phyloP scores from a whole-genome alignment of 208 protist species.

The Trypanosoma boissoni region DNA sequence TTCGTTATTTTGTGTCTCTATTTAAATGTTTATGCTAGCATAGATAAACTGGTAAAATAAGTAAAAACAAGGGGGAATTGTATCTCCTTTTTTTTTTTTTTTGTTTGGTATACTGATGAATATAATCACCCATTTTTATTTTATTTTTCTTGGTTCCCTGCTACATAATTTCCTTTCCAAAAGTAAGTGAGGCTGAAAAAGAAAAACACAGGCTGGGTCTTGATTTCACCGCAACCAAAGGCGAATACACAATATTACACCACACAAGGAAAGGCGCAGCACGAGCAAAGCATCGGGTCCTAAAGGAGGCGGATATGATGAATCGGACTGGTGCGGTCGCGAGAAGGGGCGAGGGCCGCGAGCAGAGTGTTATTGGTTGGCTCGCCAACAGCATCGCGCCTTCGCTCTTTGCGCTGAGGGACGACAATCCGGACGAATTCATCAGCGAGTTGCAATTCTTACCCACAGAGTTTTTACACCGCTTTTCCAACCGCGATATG shows the following conservation, averaged over 20 bases:
- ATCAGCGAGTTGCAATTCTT: slow-evolving; percentile 15
- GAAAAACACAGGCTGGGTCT: no score
- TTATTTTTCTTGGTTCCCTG: background rate
- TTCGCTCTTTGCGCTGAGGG: background rate
- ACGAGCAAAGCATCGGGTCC: no score
- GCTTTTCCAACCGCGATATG: background rate
- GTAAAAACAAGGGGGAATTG: slow-evolving; percentile 3
- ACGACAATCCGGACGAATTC: slow-evolving; percentile 14
- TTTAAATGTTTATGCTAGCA: no score
- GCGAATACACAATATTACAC: no score
- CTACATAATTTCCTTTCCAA: no score
- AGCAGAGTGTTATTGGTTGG: slow-evolving; percentile 11
- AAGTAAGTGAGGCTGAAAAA: no score
- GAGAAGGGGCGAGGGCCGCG: background rate
- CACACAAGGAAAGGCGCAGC: no score
- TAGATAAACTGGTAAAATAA: no score
- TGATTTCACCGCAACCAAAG: no score
- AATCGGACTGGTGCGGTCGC: no score
- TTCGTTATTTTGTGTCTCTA: no score
- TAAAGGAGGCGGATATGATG: no score
- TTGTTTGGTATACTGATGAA: background rate
- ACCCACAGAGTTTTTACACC: slow-evolving; percentile 9
- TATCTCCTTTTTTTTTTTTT: slow-evolving; percentile 9
- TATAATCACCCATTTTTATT: background rate
- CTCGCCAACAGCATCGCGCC: slow-evolving; percentile 11